Percentiles rank a stretch among this genome's conserved stretches.
Conservation (phyloP, 2,329 filamentous ascomycete species). For the Penicillium sp. region DNA sequence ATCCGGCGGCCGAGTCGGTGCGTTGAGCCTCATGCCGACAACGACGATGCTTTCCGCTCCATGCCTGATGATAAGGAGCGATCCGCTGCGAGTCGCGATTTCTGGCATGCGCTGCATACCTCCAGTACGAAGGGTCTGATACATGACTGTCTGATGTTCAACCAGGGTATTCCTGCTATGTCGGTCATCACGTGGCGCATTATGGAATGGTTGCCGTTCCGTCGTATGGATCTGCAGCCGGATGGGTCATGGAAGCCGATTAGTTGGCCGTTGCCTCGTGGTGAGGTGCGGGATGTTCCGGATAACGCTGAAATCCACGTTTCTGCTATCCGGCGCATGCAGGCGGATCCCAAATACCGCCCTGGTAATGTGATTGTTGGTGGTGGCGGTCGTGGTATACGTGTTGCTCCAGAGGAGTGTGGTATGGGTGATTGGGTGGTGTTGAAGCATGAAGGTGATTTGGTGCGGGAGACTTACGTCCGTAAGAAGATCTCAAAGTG, state of each 20-base stretch:
- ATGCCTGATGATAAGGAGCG: constrained; percentile 18
- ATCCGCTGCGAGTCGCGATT: constrained; percentile 33
- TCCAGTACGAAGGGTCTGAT: constrained; percentile 49
- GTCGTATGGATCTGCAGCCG: constrained; percentile 64
- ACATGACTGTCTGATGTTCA: constrained; percentile 63
- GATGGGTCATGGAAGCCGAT: constrained; percentile 74
- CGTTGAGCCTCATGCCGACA: constrained; percentile 8
- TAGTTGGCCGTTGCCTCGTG: constrained; percentile 67
- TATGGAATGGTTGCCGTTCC: constrained; percentile 75
- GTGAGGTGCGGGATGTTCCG: constrained; percentile 69
- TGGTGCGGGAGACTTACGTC: constrained; percentile 60
- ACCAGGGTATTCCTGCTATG: constrained; percentile 47
- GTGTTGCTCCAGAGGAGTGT: constrained; percentile 50
- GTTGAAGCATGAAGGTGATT: constrained; percentile 55
- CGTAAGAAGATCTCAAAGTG: constrained; percentile 34
- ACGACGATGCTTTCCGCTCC: constrained; percentile 11
- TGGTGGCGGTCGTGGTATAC: constrained; percentile 63
- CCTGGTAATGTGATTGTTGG: constrained; percentile 74
- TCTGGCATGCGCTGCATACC: constrained; percentile 51
- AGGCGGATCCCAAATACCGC: constrained; percentile 54
- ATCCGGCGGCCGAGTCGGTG: constrained; percentile 11
- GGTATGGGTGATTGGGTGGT: constrained; percentile 68
- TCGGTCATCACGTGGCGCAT: constrained; percentile 62
- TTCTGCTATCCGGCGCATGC: constrained; percentile 65
- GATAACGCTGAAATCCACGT: constrained; percentile 61